phyloP scores from a whole-genome alignment of 441 rosid species.

The Cnidoscolus chayamansa region DNA sequence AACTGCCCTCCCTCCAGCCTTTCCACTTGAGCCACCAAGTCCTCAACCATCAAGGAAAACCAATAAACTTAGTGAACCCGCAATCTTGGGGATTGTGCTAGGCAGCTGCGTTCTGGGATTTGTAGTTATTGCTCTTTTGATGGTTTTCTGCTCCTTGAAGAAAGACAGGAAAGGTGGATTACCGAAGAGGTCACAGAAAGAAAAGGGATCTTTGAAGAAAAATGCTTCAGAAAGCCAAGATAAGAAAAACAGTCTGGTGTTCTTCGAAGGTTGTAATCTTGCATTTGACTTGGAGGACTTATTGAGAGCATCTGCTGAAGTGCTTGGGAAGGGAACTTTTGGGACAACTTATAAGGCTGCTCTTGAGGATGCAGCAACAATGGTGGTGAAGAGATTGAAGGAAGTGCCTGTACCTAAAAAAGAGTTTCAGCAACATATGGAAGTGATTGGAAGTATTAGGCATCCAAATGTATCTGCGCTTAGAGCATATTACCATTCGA shows the following conservation, averaged over 20 bases:
- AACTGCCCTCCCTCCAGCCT: slow-evolving; percentile 45
- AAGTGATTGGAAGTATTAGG: slow-evolving; percentile 58
- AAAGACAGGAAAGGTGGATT: slow-evolving; percentile 29
- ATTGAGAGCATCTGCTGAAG: slow-evolving; percentile 85
- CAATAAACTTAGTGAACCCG: slow-evolving; percentile 46
- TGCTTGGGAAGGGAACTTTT: slow-evolving; percentile 81
- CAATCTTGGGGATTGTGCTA: slow-evolving; percentile 53
- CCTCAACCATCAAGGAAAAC: slow-evolving; percentile 36
- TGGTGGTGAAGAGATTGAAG: slow-evolving; percentile 80
- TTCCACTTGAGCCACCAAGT: slow-evolving; percentile 43
- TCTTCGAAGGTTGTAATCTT: slow-evolving; percentile 65
- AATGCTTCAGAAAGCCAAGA: slow-evolving; percentile 42
- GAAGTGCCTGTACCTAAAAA: slow-evolving; percentile 48
- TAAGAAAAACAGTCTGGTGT: slow-evolving; percentile 49
- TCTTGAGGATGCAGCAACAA: slow-evolving; percentile 61
- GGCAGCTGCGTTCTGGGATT: slow-evolving; percentile 51
- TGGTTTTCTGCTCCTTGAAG: slow-evolving; percentile 43
- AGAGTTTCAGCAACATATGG: slow-evolving; percentile 86
- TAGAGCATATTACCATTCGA: slow-evolving; percentile 81
- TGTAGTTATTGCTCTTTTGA: slow-evolving; percentile 37
- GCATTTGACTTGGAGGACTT: slow-evolving; percentile 80
- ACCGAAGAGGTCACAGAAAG: slow-evolving; percentile 33
- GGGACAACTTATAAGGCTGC: slow-evolving; percentile 82
- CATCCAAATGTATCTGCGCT: slow-evolving; percentile 66
- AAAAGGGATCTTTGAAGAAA: slow-evolving; percentile 42